Conservation (phyloP, 305 asterid genomes). For the Fraxinus platypoda region DNA sequence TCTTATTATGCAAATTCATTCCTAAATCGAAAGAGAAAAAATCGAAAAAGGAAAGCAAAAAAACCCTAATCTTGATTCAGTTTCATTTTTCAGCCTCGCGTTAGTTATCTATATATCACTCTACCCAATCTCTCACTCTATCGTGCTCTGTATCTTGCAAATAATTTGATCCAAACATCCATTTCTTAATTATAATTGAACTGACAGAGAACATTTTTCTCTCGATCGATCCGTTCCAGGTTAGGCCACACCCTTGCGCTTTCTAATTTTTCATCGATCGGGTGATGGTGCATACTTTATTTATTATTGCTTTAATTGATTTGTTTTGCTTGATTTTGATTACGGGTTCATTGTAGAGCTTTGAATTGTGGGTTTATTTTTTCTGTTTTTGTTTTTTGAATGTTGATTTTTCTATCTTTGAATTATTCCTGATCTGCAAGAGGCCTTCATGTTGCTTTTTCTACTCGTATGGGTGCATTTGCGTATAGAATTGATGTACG, state of each 20-base stretch:
- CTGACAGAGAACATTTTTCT: neutral
- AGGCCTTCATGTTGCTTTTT: neutral
- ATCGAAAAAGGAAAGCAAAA: neutral
- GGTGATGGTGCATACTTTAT: neutral
- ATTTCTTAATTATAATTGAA: neutral
- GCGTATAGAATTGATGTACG: neutral
- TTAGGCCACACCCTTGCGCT: neutral
- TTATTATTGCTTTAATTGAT: neutral
- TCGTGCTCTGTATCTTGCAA: neutral
- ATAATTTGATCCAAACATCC: neutral
- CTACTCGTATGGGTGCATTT: neutral
- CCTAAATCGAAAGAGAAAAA: neutral
- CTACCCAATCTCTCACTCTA: neutral
- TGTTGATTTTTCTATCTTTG: neutral
- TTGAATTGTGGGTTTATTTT: neutral
- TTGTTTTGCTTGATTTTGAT: neutral
- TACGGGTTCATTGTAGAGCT: neutral
- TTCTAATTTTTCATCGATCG: neutral
- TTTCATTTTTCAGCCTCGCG: neutral
- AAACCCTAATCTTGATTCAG: neutral
- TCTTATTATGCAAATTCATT: neutral
- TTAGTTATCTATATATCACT: neutral
- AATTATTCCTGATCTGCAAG: neutral
- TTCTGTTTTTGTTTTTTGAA: neutral
- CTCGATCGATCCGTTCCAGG: conserved; percentile 39